These are phyloP conservation scores for Zasmidium angulare DNA, from an alignment of 2,329 filamentous ascomycete species.

Conservation along the genomic window DNA sequence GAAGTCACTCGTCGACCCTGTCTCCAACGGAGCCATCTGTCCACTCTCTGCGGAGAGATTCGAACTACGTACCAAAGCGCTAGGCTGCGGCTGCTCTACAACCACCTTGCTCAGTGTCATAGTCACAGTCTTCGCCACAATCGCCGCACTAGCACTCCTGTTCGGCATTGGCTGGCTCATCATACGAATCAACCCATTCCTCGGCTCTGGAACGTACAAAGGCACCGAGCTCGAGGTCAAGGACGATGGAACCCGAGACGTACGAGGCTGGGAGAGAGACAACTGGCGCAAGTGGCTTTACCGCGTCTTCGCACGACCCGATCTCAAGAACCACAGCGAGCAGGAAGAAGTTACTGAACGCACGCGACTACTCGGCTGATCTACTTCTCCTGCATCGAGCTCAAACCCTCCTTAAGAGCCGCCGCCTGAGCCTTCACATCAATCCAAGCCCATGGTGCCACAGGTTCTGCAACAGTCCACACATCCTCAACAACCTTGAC, in stretches of 20 bases:
- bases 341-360: slow-evolving; percentile 36
- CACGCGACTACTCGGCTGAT: slow-evolving; percentile 30
- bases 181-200: slow-evolving; percentile 24
- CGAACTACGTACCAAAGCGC: slow-evolving; percentile 44
- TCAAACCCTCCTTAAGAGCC: background rate
- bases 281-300: slow-evolving; percentile 15
- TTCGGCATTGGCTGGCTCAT: slow-evolving; percentile 28
- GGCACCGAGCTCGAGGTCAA: slow-evolving; percentile 33
- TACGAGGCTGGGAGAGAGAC: slow-evolving; percentile 24
- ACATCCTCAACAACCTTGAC: background rate
- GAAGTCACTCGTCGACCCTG: slow-evolving; percentile 42
- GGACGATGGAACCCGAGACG: slow-evolving; percentile 26
- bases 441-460: background rate
- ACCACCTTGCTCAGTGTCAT: slow-evolving; percentile 46
- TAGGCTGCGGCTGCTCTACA: slow-evolving; percentile 49
- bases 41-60: slow-evolving; percentile 44
- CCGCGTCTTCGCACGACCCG: slow-evolving; percentile 9
- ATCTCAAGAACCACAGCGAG: slow-evolving; percentile 35
- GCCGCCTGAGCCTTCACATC: background rate
- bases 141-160: slow-evolving; percentile 40
- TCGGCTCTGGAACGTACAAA: slow-evolving; percentile 29
- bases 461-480: background rate
- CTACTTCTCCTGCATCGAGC: background rate
- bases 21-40: slow-evolving; percentile 35
- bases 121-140: slow-evolving; percentile 44